Conservation (phyloP, 805 yeast species). For the Kodamaea hsintzibuensis region DNA sequence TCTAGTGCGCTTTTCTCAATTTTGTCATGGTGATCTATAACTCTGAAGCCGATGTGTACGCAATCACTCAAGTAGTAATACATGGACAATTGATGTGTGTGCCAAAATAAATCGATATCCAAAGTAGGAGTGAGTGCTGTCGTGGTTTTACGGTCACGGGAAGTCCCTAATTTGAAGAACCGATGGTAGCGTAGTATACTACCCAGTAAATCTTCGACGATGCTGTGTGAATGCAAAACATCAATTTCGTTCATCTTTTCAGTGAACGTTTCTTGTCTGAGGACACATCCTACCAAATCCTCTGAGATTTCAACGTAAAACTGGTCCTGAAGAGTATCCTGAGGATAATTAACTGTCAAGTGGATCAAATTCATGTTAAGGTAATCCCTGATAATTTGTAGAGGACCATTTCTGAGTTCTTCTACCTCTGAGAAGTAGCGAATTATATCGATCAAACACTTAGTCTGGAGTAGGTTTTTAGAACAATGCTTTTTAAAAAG, state of each 20-base stretch:
- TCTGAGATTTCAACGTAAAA: slow-evolving; percentile 12
- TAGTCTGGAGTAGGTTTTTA: not conserved
- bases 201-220: slow-evolving; percentile 14
- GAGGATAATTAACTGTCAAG: slow-evolving; percentile 3
- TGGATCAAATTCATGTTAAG: slow-evolving; percentile 16
- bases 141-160: not conserved
- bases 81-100: slow-evolving; percentile 24
- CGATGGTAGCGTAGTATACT: slow-evolving; percentile 19
- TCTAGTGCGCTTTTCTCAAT: too few species aligned
- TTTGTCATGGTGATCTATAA: too few species aligned
- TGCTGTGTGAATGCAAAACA: slow-evolving; percentile 16
- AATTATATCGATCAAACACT: not conserved
- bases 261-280: slow-evolving; percentile 23
- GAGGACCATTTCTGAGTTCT: not conserved
- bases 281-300: slow-evolving; percentile 26
- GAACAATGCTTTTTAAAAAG: not conserved
- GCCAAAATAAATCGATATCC: slow-evolving; percentile 31
- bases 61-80: too few species aligned
- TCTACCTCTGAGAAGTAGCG: not conserved
- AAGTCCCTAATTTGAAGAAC: slow-evolving; percentile 13
- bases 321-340: not conserved
- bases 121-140: slow-evolving; percentile 23
- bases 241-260: slow-evolving; percentile 19
- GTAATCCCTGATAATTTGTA: slow-evolving; percentile 11
- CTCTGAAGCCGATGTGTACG: too few species aligned